A percentile compares a stretch with the other conserved stretches of the same genome.
phyloP scores from a whole-genome alignment of 148 eudicot species.

The Persicaria tinctoria region DNA sequence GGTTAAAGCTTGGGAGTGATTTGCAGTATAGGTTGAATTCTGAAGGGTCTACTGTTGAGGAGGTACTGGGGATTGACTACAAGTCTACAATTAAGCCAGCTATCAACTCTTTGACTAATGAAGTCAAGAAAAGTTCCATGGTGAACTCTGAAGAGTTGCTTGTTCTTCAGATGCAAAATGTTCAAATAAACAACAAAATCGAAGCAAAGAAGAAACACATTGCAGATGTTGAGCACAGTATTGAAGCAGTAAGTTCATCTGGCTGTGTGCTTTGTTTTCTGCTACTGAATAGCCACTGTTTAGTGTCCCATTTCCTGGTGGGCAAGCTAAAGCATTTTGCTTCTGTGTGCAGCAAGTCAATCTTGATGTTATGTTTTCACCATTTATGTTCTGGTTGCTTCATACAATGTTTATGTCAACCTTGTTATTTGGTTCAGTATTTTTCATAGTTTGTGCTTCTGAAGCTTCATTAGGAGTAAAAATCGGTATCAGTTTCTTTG shows the following conservation, averaged over 20 bases:
- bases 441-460: neutral
- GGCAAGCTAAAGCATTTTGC: neutral
- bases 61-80: constrained; percentile 73
- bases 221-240: constrained; percentile 46
- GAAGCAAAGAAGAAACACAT: constrained; percentile 56
- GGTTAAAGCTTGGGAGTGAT: constrained; percentile 76
- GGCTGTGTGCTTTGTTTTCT: neutral
- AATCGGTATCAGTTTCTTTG: neutral
- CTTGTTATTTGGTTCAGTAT: neutral
- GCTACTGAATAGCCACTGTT: neutral
- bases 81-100: constrained; percentile 67
- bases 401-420: neutral
- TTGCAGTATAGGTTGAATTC: constrained; percentile 55
- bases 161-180: constrained; percentile 59
- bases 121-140: constrained; percentile 49
- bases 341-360: neutral
- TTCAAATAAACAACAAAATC: constrained; percentile 50
- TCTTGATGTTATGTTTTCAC: neutral
- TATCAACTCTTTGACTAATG: constrained; percentile 49
- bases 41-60: constrained; percentile 60
- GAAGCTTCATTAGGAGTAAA: neutral
- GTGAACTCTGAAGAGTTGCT: constrained; percentile 64
- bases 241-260: constrained; percentile 52
- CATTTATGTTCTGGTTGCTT: neutral
- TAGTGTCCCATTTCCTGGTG: neutral